Evolutionary conservation across 352 stramenopile genomes (phyloP).

Genomic region (Discostella stelligera): DNA sequence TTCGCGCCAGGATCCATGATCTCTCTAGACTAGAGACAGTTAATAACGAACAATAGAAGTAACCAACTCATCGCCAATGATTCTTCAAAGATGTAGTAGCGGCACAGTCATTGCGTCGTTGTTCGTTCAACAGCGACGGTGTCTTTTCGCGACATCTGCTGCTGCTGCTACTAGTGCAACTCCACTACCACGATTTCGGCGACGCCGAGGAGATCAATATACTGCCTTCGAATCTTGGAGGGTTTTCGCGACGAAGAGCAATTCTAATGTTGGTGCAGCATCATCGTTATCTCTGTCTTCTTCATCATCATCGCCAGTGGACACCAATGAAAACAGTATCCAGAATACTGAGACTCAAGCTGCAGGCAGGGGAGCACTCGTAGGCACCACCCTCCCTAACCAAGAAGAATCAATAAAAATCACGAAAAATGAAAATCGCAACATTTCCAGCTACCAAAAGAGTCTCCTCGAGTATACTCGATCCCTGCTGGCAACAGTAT

Average conservation of each 20-base stretch:
- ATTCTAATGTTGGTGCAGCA: neutral
- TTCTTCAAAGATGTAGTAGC: too few relatives aligned
- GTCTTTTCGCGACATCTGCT: too few relatives aligned
- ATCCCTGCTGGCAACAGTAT: neutral
- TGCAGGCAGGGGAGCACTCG: neutral
- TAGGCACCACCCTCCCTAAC: neutral
- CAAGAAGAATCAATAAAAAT: neutral
- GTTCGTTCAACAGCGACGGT: too few relatives aligned
- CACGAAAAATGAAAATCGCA: neutral
- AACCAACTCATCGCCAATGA: too few relatives aligned
- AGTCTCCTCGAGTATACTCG: neutral
- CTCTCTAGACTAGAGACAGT: too few relatives aligned
- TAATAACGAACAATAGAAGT: too few relatives aligned
- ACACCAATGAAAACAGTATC: neutral
- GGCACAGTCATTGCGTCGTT: too few relatives aligned
- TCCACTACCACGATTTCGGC: neutral
- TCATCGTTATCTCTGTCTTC: neutral
- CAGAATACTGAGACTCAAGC: neutral
- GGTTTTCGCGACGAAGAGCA: neutral
- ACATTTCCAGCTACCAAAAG: neutral
- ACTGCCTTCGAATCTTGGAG: neutral
- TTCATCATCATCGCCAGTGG: neutral
- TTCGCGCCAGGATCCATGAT: too few relatives aligned
- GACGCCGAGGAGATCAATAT: neutral
- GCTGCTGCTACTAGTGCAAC: too few relatives aligned